These are phyloP conservation scores for Delphinella strobiligena DNA, from an alignment of 2,329 filamentous ascomycete genomes.

Conservation along the genomic window DNA sequence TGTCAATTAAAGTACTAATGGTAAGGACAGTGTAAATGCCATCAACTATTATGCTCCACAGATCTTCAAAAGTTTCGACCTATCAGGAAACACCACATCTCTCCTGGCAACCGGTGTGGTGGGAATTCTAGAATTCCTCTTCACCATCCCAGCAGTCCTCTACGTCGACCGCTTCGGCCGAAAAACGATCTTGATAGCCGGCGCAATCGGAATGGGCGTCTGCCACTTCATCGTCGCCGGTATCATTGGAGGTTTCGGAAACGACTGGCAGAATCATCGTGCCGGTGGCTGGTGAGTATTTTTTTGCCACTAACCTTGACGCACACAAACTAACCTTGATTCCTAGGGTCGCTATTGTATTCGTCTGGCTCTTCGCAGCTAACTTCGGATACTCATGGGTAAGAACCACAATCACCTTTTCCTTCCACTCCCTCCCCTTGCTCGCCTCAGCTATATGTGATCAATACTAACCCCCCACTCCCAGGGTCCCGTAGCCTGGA, in stretches of 20 bases:
- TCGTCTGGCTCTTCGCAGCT: slow-evolving; percentile 63
- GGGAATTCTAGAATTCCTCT: slow-evolving; percentile 55
- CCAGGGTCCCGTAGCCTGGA: slow-evolving; percentile 27
- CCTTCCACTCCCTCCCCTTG: no score
- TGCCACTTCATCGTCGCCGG: slow-evolving; percentile 21
- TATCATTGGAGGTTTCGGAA: slow-evolving; percentile 13
- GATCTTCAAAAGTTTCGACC: slow-evolving; percentile 35
- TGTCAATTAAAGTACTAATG: slow-evolving; percentile 1
- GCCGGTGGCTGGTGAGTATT: slow-evolving; percentile 13
- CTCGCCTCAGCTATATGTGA: no score
- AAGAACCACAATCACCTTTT: no score
- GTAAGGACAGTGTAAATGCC: slow-evolving; percentile 30
- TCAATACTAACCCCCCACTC: no score
- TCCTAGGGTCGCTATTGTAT: slow-evolving; percentile 47
- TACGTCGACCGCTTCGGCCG: slow-evolving; percentile 55
- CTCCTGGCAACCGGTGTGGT: slow-evolving; percentile 57
- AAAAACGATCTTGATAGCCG: slow-evolving; percentile 39
- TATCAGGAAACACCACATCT: slow-evolving; percentile 32
- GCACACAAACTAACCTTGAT: slow-evolving; percentile 21
- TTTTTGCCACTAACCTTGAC: slow-evolving; percentile 3
- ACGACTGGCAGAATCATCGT: slow-evolving; percentile 15
- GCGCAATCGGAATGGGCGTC: slow-evolving; percentile 19
- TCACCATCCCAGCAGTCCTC: slow-evolving; percentile 52
- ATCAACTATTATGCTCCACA: slow-evolving; percentile 31
- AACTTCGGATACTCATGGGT: slow-evolving; percentile 68